These are phyloP conservation scores for Trichoderma oligosporum DNA, from an alignment of 2,329 filamentous ascomycete genomes.

Conservation along the genomic window DNA sequence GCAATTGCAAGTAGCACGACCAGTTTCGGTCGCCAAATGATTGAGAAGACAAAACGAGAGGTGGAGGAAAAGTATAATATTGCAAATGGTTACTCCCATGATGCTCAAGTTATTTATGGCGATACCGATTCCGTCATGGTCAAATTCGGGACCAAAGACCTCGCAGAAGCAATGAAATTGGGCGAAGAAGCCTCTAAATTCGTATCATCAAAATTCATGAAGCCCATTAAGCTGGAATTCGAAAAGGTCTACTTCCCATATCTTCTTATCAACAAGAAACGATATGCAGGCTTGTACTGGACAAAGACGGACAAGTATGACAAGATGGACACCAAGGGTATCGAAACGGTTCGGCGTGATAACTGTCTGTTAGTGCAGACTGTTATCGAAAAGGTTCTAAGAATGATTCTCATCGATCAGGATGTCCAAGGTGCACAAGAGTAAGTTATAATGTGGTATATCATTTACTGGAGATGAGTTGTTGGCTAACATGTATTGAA, in stretches of 20 bases:
- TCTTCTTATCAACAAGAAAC: conserved; percentile 98
- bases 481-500: conserved; percentile 36
- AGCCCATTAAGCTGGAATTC: conserved; percentile 98
- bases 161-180: conserved; percentile 86
- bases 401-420: conserved; percentile 92
- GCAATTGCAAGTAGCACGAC: conserved; percentile 96
- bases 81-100: conserved; percentile 88
- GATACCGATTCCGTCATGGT: conserved; percentile 99
- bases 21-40: conserved; percentile 97
- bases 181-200: conserved; percentile 87
- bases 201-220: conserved; percentile 89
- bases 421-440: conserved; percentile 89
- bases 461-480: not conserved
- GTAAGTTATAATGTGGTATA: conserved; percentile 52
- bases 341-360: conserved; percentile 94
- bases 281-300: conserved; percentile 97
- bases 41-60: conserved; percentile 95
- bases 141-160: conserved; percentile 87
- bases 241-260: conserved; percentile 99
- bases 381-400: conserved; percentile 92
- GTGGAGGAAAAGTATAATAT: conserved; percentile 88
- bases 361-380: conserved; percentile 95
- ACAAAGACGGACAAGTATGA: conserved; percentile 91
- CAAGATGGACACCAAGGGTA: conserved; percentile 99
- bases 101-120: conserved; percentile 96